Conservation (phyloP, 2,329 filamentous ascomycete species). For the Paecilomyces formosus region DNA sequence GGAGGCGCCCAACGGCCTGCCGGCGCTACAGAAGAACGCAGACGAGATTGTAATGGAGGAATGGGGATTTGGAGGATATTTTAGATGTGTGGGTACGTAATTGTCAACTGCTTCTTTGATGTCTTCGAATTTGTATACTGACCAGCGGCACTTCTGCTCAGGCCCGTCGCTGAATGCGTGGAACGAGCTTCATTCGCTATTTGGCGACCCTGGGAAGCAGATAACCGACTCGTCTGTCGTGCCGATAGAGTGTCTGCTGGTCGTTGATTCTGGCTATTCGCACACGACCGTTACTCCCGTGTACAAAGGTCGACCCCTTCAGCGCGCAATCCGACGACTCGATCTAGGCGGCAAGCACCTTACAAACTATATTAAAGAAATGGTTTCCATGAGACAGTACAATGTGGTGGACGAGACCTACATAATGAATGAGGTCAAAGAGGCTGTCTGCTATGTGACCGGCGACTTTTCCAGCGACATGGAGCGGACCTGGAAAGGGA, state of each 20-base stretch:
- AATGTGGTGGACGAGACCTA: constrained; percentile 92
- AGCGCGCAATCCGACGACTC: constrained; percentile 72
- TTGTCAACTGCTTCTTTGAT: not conserved
- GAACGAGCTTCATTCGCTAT: constrained; percentile 64
- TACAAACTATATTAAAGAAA: constrained; percentile 84
- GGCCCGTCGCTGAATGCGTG: constrained; percentile 73
- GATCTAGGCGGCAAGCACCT: constrained; percentile 89
- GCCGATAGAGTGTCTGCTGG: constrained; percentile 73
- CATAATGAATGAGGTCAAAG: constrained; percentile 94
- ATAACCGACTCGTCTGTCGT: constrained; percentile 33
- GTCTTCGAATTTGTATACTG: not conserved
- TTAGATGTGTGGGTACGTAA: constrained; percentile 61
- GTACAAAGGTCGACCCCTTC: constrained; percentile 70
- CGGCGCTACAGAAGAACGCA: constrained; percentile 75
- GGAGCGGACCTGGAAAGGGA: constrained; percentile 76
- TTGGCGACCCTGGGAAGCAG: constrained; percentile 48
- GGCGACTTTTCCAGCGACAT: constrained; percentile 69
- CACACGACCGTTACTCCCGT: constrained; percentile 86
- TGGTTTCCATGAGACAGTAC: constrained; percentile 85
- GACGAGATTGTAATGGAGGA: constrained; percentile 98
- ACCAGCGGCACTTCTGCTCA: constrained; percentile 23
- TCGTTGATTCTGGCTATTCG: constrained; percentile 89
- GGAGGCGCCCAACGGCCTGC: constrained; percentile 77
- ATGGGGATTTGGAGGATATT: constrained; percentile 85
- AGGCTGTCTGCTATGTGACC: constrained; percentile 76